Evolutionary conservation across 257 asterid genomes (phyloP).

Genomic region (Nicotiana obtusifolia): DNA sequence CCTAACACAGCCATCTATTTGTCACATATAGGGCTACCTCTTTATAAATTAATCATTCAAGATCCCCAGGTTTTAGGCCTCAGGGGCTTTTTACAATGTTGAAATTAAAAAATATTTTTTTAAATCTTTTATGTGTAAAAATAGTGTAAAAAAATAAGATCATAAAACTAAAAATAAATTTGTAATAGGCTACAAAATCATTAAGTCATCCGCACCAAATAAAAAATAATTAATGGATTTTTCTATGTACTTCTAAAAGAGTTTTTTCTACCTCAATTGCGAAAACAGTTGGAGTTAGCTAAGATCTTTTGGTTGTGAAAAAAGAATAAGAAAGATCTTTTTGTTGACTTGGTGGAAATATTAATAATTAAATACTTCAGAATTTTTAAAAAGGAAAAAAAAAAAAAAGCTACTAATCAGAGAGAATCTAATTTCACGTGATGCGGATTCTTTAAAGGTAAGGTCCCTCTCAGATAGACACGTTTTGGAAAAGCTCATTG

Average conservation of each 20-base stretch:
- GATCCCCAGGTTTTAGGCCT: too few species aligned
- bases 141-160: too few species aligned
- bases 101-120: too few species aligned
- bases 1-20: neutral
- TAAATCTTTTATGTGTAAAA: too few species aligned
- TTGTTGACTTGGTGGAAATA: neutral
- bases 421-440: neutral
- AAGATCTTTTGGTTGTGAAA: neutral
- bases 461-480: neutral
- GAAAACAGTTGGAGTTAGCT: neutral
- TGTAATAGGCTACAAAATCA: too few species aligned
- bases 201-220: too few species aligned
- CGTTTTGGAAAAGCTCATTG: neutral
- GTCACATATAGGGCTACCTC: neutral
- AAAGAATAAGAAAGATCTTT: neutral
- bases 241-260: too few species aligned
- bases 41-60: too few species aligned
- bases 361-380: neutral
- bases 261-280: neutral
- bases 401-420: neutral
- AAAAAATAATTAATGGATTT: neutral
- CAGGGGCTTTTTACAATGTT: too few species aligned
- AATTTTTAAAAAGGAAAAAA: neutral
- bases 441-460: neutral
- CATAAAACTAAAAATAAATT: too few species aligned